Conservation (phyloP, 768 basidiomycete species). For the Suillus fuscotomentosus region DNA sequence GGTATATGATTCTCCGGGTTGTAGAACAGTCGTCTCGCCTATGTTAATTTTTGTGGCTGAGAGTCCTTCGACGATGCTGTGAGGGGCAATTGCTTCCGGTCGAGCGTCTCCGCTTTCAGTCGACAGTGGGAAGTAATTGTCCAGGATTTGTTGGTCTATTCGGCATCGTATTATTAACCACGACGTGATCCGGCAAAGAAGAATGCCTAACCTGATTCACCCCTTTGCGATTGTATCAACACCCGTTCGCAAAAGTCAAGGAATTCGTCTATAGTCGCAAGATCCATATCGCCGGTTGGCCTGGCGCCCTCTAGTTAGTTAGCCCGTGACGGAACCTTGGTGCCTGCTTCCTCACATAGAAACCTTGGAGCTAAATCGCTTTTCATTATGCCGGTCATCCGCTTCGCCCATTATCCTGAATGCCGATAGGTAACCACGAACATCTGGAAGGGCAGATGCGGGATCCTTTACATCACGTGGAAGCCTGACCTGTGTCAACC, state of each 20-base stretch:
- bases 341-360: constrained; percentile 41
- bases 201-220: constrained; percentile 25
- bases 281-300: constrained; percentile 50
- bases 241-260: constrained; percentile 62
- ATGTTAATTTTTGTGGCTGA: constrained; percentile 11
- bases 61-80: constrained; percentile 1
- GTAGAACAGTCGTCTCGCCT: constrained; percentile 15
- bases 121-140: constrained; percentile 41
- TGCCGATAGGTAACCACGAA: constrained; percentile 45
- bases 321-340: constrained; percentile 4
- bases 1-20: constrained; percentile 60
- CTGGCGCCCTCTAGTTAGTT: constrained; percentile 33
- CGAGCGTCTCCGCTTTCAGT: not conserved
- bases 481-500: constrained; percentile 32
- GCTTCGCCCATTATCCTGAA: constrained; percentile 38
- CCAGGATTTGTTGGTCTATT: constrained; percentile 33
- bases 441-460: constrained; percentile 54
- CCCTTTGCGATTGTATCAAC: constrained; percentile 36
- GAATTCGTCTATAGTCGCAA: constrained; percentile 58
- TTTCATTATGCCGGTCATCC: constrained; percentile 28
- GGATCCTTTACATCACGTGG: constrained; percentile 52
- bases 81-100: not conserved
- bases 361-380: constrained; percentile 43
- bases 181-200: not conserved
- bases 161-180: constrained; percentile 1